A percentile compares a stretch with the other conserved stretches of the same genome.
Conservation (phyloP, 257 asterid genomes). For the Lithospermum erythrorhizon region DNA sequence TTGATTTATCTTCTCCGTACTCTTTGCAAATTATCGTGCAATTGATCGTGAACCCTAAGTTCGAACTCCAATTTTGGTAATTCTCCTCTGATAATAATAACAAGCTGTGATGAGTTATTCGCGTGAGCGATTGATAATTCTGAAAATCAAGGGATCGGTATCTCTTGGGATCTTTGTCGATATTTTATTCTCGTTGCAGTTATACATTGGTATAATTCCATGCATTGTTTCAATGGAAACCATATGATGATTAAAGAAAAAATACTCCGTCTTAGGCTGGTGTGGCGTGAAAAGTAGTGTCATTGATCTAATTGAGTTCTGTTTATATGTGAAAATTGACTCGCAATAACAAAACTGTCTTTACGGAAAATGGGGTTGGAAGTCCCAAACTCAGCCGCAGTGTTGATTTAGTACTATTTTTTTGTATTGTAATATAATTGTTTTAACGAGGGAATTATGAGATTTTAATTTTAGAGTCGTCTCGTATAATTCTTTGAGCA, state of each 20-base stretch:
- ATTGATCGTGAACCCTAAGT: slow-evolving; percentile 15
- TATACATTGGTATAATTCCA: too few relatives aligned
- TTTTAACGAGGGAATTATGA: neutral
- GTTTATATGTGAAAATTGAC: neutral
- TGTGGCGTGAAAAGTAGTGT: neutral
- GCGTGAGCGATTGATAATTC: slow-evolving; percentile 30
- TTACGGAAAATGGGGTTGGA: neutral
- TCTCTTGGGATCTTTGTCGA: slow-evolving; percentile 52
- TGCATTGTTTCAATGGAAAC: neutral
- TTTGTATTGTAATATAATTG: neutral
- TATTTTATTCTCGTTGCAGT: neutral
- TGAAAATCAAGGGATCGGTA: slow-evolving; percentile 22
- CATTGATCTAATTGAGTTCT: neutral
- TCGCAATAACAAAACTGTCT: neutral
- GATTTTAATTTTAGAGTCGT: too few relatives aligned
- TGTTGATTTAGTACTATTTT: neutral
- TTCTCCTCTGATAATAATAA: slow-evolving; percentile 14
- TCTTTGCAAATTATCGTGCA: slow-evolving; percentile 17
- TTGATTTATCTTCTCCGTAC: slow-evolving; percentile 1
- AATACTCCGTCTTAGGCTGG: too few relatives aligned
- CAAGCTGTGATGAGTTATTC: slow-evolving; percentile 41
- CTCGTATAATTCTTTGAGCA: too few relatives aligned
- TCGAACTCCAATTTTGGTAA: slow-evolving; percentile 14
- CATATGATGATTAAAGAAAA: neutral
- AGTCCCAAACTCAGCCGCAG: neutral